Evolutionary conservation across 2,329 filamentous ascomycete genomes (phyloP), one percentile per base, ranked within the genome.

Genomic region (Cladosporium austrohemisphaericum): DNA sequence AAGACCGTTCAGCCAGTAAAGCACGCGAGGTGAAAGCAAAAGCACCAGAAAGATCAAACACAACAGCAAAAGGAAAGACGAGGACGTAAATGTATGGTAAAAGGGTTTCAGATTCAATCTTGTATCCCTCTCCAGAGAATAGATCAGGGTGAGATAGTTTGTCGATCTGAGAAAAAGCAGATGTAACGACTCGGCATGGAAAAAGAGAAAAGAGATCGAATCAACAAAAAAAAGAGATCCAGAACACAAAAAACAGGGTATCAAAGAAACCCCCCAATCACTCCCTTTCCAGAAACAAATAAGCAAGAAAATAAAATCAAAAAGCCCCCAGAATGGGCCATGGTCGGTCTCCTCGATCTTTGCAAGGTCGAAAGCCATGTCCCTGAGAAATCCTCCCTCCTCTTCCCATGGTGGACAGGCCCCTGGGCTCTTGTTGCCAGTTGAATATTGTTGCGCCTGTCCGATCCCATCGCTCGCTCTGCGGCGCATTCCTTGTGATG

Each of bases 241-340:
- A n/a, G n/a, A n/a, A n/a, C n/a, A n/a, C n/a, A 29, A 37, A 46
- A 38, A 29, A 26, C 41, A 35, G 44, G 44, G 44, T 47, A 47
- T 47, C 44, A 38, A 47, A 47, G 35, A 37, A 47, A 37, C 44
- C 44, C 35, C 35, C 22, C 41, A 6, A n/a, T n/a, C 33, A 38
- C 44, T 38, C 44, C 33, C 14, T 47, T 37, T 26, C 18, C 44
- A 20, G 22, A 20, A 36, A 20, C 13, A 23, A 18, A 25, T 37
- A 25, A 46, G n/a, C 13, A 33, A 31, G 18, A 44, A 33, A 37
- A 18, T n/a, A 36, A 22, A 35, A 45, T 35, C 25, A 33, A 29
- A 37, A n/a, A 31, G 25, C 13, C 31, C 38, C 38, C 38, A 28
- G 26, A 31, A 41, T 16, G 14, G 23, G 22, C 16, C 37, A 40